Evolutionary conservation across 2,329 filamentous ascomycete species (phyloP), one percentile per base, ranked within the genome.

Genomic region (Trichocomaceae sp.): DNA sequence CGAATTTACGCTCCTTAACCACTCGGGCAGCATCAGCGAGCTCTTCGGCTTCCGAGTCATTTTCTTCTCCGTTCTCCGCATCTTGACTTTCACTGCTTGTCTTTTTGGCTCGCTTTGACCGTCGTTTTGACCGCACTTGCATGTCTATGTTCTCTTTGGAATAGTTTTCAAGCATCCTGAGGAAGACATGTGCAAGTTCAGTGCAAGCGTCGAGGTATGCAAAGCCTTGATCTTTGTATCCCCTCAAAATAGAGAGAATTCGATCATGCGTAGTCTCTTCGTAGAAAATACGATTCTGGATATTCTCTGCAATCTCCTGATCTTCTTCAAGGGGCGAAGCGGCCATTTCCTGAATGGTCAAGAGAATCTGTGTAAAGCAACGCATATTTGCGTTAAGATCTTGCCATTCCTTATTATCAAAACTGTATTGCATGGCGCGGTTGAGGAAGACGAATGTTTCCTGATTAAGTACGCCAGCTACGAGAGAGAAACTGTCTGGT

Each of bases 291-390:
- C 92, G 88, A 64, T 87, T 95, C 51, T 96, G 83, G 12, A 95
- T 96, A 63, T 99, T 99, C 68, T 99, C 92, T 0, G 93, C 92
- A 68, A 99, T 97, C 63, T 97, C 93, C 66, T 95, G 87, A 61
- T 99, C 89, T n/a, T 96, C 91, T 59, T 96, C 91, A 29, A 88
- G 81, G 0, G 82, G 80, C 1, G 89, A 93, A 47, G 87, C 83
- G 1, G 85, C 79, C 91, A 99, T 97, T 58, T 95, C 89, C 64
- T 96, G 90, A 2, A 97, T 87, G 0, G 91, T 96, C 23, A 96
- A 79, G 19, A 96, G 77, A 61, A 97, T 93, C 66, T 97, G 91
- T 0, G 91, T 97, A 66, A 96, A 95, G 67, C 91, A 96, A 54
- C 88, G 85, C 84, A 97, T 93, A 47, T 88, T 85, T 0, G 92